These are phyloP conservation scores for Hypomontagnella submonticulosa DNA, from an alignment of 495 filamentous ascomycete genomes.

Conservation along the genomic window DNA sequence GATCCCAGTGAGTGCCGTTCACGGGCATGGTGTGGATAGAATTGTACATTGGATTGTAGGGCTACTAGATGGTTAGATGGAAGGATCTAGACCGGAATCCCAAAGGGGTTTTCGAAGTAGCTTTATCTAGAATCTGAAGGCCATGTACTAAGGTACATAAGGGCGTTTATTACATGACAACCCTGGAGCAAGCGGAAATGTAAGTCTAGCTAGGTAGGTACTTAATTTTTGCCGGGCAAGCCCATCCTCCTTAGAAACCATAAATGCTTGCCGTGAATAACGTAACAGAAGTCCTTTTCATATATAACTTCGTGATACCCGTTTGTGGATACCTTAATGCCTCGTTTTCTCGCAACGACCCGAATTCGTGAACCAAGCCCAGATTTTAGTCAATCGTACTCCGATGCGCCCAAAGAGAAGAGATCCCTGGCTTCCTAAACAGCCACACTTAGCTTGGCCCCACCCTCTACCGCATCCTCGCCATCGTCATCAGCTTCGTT, in stretches of 20 bases:
- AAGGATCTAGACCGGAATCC: background rate
- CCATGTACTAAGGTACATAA: slow-evolving; percentile 22
- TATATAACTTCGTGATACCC: background rate
- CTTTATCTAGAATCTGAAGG: slow-evolving; percentile 2
- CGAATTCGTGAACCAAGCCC: no score
- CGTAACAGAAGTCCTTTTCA: background rate
- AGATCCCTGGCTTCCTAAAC: background rate
- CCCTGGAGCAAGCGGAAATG: background rate
- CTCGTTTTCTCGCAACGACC: no score
- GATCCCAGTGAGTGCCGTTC: slow-evolving; percentile 90
- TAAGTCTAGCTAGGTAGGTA: no score
- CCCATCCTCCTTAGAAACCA: background rate
- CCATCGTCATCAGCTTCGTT: background rate
- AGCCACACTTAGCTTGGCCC: background rate
- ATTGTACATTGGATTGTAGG: slow-evolving; percentile 82
- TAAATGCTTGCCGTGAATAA: no score
- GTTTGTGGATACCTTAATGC: no score
- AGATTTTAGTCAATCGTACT: no score
- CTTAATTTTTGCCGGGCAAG: background rate
- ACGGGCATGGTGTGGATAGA: slow-evolving; percentile 80
- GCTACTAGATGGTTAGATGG: slow-evolving; percentile 65
- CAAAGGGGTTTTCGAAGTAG: background rate
- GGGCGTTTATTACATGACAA: background rate
- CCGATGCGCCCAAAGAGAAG: no score
- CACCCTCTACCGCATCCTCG: background rate